Evolutionary conservation across 2,329 filamentous ascomycete species (phyloP), one percentile per base, ranked within the genome.

Genomic region (Colletotrichum gloeosporioides): DNA sequence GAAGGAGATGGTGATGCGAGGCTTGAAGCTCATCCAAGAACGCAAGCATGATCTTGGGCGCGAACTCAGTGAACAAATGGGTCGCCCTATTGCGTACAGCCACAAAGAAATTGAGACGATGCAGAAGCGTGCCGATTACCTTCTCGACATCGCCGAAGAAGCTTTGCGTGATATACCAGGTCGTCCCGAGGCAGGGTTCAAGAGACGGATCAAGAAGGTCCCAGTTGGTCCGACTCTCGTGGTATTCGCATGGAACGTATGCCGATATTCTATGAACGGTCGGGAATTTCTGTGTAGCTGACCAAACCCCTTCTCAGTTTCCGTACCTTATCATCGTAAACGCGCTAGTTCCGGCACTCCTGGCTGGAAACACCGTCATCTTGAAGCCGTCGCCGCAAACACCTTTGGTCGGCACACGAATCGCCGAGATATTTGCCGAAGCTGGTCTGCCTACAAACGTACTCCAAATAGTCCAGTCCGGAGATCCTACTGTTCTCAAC

Each of bases 21-120:
- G 92, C 2, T 83, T 95, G 18, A 86, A 90, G 31, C 29, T 64
- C 18, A 68, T 68, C 64, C 63, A 67, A 27, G 53, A 55, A 22
- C 53, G 89, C 80, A 88, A 93, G 82, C 91, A 94, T 90, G 90
- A 87, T 44, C 84, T 95, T 49, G 92, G 91, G 22, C 89, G 88
- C 77, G 93, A 94, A 80, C 84, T 95, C 71, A 94, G 93, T 0
- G 92, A 93, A 84, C 92, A 95, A 83, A 95, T 95, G 93, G 93
- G 93, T 36, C 87, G 93, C 25, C 93, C 93, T 6, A 94, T 94
- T 78, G 87, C 91, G 22, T 94, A 93, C 81, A 91, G 92, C 1
- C 89, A 89, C 8, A 92, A 90, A 76, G 93, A 95, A 84, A 87
- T 95, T 79, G 86, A 88, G 36, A 95, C 93, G 9, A 93, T 93